Evolutionary conservation across 2,329 filamentous ascomycete species (phyloP), one percentile per base, ranked within the genome.

Genomic region (Westerdykella aurantiaca): DNA sequence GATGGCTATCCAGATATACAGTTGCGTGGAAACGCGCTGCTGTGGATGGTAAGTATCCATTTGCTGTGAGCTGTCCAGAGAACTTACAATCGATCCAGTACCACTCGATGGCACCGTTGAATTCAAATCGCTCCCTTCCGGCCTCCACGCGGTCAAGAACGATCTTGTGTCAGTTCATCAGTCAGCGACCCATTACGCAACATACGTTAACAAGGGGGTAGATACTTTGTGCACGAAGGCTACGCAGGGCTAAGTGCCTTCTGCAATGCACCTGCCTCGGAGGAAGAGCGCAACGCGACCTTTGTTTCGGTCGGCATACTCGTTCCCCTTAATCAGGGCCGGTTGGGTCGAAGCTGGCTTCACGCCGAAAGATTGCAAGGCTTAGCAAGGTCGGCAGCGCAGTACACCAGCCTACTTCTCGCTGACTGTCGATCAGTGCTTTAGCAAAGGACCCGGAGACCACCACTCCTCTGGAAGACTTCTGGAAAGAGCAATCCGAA

Each of bases 101-200:
- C 67, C 75, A 38, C 78, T 97, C 39, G 87, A 95, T 55, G 88
- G 88, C 43, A 82, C 86, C 18, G 88, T 96, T 59, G 93, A 98
- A 70, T 98, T 89, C 78, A 97, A 96, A 70, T 94, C 88, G 49
- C 77, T 98, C 38, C 93, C 93, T 2, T 97, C 91, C 0, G 93
- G 93, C 18, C 70, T 96, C 39, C 93, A 98, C 69, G 86, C 88
- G 45, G 88, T 97, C 16, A 75, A 83, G 25, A 82, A 90, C 53
- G 93, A 98, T 67, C 75, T 97, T 41, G 75, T 85, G 69, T 79
- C 70, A 44, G 65, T 50, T 38, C 11, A 23, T 5, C 37, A 16
- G 2, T n/a, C 12, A 18, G 33, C 33, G 17, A 3, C 6, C n/a
- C 25, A 4, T 18, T 31, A 33, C 16, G 23, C n/a, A 14, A 12